Percentiles rank a stretch among this genome's conserved stretches.
phyloP scores from a whole-genome alignment of 257 asterid genomes.

The Solanum paucissectum region DNA sequence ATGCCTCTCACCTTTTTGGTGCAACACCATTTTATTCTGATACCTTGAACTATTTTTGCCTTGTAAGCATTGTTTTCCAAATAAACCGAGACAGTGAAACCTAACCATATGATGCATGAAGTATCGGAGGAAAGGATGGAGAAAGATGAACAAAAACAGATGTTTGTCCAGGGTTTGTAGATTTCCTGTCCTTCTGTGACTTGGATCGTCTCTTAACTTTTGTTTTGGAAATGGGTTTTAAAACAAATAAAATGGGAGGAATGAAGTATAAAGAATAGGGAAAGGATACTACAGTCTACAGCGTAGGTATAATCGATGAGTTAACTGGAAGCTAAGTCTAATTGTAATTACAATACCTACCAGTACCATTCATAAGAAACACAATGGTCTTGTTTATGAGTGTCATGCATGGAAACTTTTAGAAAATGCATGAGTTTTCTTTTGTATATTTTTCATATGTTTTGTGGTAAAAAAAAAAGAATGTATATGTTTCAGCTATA shows the following conservation, averaged over 20 bases:
- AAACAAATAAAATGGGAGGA: neutral
- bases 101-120: neutral
- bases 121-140: neutral
- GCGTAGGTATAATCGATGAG: neutral
- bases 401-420: neutral
- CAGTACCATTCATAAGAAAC: neutral
- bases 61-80: neutral
- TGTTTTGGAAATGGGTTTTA: neutral
- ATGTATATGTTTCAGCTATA: constrained; percentile 43
- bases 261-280: neutral
- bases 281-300: neutral
- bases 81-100: neutral
- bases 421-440: neutral
- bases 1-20: neutral
- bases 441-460: neutral
- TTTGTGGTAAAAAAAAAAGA: neutral
- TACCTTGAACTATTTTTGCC: neutral
- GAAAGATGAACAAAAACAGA: neutral
- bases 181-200: neutral
- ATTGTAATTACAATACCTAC: neutral
- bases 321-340: neutral
- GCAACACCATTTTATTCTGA: neutral
- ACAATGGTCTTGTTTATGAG: neutral
- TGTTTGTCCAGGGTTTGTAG: neutral
- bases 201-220: neutral